Evolutionary conservation across 1,284 basidiomycete genomes (phyloP).

Genomic region (Moesziomyces globuligerus): DNA sequence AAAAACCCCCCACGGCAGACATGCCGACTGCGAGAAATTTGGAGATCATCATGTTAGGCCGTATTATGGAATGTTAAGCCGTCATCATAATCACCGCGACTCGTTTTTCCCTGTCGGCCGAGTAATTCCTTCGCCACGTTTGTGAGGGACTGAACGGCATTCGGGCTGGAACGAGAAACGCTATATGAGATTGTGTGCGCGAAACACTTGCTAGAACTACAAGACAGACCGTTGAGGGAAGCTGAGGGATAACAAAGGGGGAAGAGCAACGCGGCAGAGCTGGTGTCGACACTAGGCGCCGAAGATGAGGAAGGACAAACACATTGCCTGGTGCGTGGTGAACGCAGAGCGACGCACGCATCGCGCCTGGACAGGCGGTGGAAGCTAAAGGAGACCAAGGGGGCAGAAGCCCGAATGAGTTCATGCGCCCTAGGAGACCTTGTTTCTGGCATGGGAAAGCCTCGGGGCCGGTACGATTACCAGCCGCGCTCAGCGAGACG

Average conservation of each 20-base stretch:
- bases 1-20: too few species aligned
- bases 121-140: neutral
- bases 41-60: too few species aligned
- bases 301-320: neutral
- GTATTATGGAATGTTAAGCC: too few species aligned
- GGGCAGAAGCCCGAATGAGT: slow-evolving; percentile 4
- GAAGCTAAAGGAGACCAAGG: neutral
- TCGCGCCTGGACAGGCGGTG: neutral
- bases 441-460: too few species aligned
- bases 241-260: slow-evolving; percentile 2
- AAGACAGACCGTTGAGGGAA: slow-evolving; percentile 32
- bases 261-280: neutral
- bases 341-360: slow-evolving; percentile 15
- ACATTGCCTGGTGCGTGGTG: slow-evolving; percentile 23
- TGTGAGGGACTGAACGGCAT: too few species aligned
- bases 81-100: too few species aligned
- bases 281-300: neutral
- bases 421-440: too few species aligned
- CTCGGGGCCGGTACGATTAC: slow-evolving; percentile 31
- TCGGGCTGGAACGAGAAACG: neutral
- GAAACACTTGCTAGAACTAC: slow-evolving; percentile 44
- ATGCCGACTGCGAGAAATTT: too few species aligned
- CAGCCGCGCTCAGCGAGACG: slow-evolving; percentile 62
- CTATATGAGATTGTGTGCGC: slow-evolving; percentile 9
- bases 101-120: neutral